Base-by-base conservation (phyloP, 768 basidiomycete genomes). In the Amanita exitialis region DNA sequence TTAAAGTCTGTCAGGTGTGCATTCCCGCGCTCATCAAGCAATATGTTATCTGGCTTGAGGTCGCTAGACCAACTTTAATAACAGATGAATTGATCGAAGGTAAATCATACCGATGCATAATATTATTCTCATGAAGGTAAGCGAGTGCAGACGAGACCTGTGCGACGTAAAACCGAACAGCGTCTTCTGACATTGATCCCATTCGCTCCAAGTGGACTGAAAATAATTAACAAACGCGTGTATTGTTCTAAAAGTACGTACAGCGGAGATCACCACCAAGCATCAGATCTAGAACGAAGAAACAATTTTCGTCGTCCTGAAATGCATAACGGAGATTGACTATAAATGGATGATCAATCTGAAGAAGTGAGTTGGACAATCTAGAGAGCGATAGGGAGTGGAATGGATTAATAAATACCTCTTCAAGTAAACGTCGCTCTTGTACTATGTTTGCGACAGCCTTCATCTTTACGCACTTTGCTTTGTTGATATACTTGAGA, bases 401-500 rank as follows among this genome's bases (percentile, higher is more conserved):
- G 18, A 35, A 18, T 32, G 51, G 25, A 42, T 25, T 44, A 41
- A 49, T 43, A 51, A 53, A 36, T 46, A 93, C 94, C 83, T 99
- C 96, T 69, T 99, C 96, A 25, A 99, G 77, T 36, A 99, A 70
- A 32, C 92, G 76, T 23, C 96, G 82, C 64, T 99, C 96, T 64
- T 98, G 96, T 45, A 99, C 83, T 63, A 99, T 91, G 63, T 99
- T 97, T 20, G 90, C 83, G 34, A 98, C 93, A 1, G 94, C 94
- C 62, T 93, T 94, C 92, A 96, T 96, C 75, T 94, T 94, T 55
- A 96, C 92, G 58, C 88, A 96, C 74, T 95, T 94, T 37, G 87
- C 66, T 68, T 99, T 99, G 75, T 98, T 98, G 69, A 99, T 99
- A 71, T 99, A 99, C 68, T 99, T 99, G 66, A 99, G 82, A 4